Evolutionary conservation across 2,329 filamentous ascomycete genomes (phyloP), one percentile per base, ranked within the genome.

Genomic region (Microcyclosporella mali): DNA sequence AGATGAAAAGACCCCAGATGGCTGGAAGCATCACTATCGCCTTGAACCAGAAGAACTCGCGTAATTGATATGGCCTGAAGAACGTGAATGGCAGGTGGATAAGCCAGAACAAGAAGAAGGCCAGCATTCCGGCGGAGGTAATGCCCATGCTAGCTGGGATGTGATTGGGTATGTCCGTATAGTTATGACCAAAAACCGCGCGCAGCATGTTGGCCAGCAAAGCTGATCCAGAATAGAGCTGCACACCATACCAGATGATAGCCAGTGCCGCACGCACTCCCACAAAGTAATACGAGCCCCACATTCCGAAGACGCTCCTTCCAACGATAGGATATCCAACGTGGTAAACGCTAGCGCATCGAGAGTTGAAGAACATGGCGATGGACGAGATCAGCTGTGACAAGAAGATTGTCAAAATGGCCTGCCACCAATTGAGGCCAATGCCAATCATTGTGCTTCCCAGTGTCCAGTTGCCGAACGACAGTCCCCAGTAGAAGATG

Each of bases 21-120:
- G 62, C 59, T 2, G 63, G 45, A 11, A 60, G 53, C 63, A 65
- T 60, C 12, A 70, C 61, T 28, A 65, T 56, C 4, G 59, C 62
- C 48, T 71, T 71, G 58, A 70, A 62, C 53, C 63, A 66, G 58
- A 72, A 73, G 56, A 72, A 69, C 38, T 56, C 58, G n/a, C 61
- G 54, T 14, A 72, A 51, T 50, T 71, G 66, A 49, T 71, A 69
- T 9, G 70, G 69, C 11, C 68, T 60, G 45, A 71, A 63, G 30
- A 66, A 60, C 15, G 63, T 63, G 49, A 72, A 69, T 3, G 57
- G 57, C 15, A 61, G 44, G 21, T 58, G 52, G 6, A 58, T 45
- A 16, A 57, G 43, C 58, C 57, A 61, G 47, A 57, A 59, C 14
- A 61, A 37, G 52, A 61, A 56, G 47, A 65, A 65, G 11, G 59